Conservation (phyloP, 2,329 filamentous ascomycete species). For the Teratosphaeriaceae sp. region DNA sequence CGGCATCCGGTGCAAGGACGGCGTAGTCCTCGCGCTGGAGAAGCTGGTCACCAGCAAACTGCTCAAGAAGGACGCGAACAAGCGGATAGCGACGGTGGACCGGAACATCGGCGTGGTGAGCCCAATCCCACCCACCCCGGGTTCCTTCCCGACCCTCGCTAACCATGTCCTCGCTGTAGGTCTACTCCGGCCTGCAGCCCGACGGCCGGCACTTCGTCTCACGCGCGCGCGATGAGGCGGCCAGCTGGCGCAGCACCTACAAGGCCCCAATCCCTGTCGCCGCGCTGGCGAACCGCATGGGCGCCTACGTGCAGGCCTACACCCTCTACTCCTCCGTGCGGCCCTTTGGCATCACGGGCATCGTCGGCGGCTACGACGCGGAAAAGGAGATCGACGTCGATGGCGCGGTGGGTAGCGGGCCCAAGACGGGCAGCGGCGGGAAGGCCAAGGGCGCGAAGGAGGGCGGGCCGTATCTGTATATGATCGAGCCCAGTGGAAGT, state of each 20-base stretch:
- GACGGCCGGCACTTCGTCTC: conserved; percentile 94
- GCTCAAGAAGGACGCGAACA: conserved; percentile 90
- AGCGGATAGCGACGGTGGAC: conserved; percentile 92
- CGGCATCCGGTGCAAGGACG: conserved; percentile 95
- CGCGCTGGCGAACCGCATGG: conserved; percentile 87
- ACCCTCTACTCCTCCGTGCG: conserved; percentile 96
- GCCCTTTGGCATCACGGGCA: conserved; percentile 93
- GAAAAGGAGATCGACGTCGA: conserved; percentile 81
- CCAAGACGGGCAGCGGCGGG: conserved; percentile 71
- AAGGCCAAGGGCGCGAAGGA: conserved; percentile 68
- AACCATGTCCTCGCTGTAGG: too few species aligned
- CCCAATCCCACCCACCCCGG: conserved; percentile 14
- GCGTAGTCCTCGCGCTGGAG: conserved; percentile 91
- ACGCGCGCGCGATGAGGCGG: conserved; percentile 87
- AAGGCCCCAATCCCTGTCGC: conserved; percentile 87
- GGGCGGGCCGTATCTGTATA: conserved; percentile 91
- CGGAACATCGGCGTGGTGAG: conserved; percentile 87
- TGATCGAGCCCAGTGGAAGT: conserved; percentile 95
- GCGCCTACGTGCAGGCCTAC: conserved; percentile 93
- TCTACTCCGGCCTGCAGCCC: conserved; percentile 88
- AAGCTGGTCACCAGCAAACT: conserved; percentile 96
- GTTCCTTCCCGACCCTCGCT: background rate
- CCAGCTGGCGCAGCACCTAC: conserved; percentile 86
- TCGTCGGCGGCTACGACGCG: conserved; percentile 88
- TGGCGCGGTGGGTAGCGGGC: conserved; percentile 80